These are phyloP conservation scores for Microbotryomycetes sp. DNA, from an alignment of 1,284 basidiomycete species.

Conservation along the genomic window DNA sequence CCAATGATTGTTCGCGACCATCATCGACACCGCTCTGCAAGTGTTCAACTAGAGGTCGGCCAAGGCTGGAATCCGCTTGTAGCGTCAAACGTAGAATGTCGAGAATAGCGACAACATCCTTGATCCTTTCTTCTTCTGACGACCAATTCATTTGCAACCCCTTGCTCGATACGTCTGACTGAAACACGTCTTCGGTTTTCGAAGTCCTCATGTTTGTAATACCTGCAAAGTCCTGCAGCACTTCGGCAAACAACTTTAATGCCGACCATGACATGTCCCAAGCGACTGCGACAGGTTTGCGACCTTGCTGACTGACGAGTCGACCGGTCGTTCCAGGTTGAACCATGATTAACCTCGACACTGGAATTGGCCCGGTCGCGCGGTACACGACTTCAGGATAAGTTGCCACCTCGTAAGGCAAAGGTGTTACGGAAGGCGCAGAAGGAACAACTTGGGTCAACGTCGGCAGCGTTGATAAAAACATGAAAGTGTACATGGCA, in stretches of 20 bases:
- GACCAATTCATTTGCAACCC: constrained; percentile 54
- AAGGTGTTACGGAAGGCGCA: constrained; percentile 51
- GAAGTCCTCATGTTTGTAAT: constrained; percentile 35
- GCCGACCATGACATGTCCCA: constrained; percentile 75
- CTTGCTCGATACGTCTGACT: constrained; percentile 41
- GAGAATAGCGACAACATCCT: constrained; percentile 64
- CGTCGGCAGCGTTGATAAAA: constrained; percentile 62
- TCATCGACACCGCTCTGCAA: constrained; percentile 39
- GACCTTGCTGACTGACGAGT: constrained; percentile 59
- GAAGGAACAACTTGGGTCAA: constrained; percentile 65
- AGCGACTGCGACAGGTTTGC: constrained; percentile 59
- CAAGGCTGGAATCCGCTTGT: constrained; percentile 58
- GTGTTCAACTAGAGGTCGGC: constrained; percentile 59
- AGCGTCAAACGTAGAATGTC: constrained; percentile 72
- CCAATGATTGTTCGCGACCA: constrained; percentile 47
- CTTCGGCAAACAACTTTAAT: constrained; percentile 71
- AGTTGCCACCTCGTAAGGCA: constrained; percentile 61
- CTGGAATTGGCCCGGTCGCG: constrained; percentile 58
- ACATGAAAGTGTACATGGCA: constrained; percentile 62
- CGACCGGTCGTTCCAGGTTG: constrained; percentile 61
- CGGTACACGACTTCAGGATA: constrained; percentile 55
- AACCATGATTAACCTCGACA: constrained; percentile 67
- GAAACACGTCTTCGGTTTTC: constrained; percentile 36
- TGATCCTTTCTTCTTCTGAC: constrained; percentile 53
- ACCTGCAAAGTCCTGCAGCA: constrained; percentile 61